Base-by-base conservation (phyloP, 2,329 filamentous ascomycete genomes). In the Fusarium mundagurra region DNA sequence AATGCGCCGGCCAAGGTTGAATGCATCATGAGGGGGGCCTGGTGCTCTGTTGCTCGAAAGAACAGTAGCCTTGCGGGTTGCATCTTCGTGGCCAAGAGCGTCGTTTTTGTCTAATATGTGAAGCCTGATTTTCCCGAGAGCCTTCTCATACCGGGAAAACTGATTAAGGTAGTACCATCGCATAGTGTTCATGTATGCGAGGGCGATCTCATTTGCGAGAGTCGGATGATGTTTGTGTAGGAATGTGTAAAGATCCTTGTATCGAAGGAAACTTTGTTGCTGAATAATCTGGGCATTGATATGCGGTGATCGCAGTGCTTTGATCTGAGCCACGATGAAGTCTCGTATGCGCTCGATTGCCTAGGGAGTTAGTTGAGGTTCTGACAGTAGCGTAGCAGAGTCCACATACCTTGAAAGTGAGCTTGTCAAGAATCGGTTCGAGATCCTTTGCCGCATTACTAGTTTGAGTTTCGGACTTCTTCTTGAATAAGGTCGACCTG, bases 231-330 rank as follows among this genome's bases (percentile, higher is more conserved):
- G 93, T 76, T 90, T 92, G 68, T 94, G 91, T 38, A 99, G 87
- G 80, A 98, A 99, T 11, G 90, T 88, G 82, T 92, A 99, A 0
- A 98, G 85, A 39, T 98, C 95, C 81, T 94, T 97, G 85, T 95
- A 97, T 76, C 90, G 92, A 55, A 98, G 85, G 77, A 99, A 95
- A 68, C 92, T 93, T 80, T 97, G 94, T 79, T 98, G 95, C 81
- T 99, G 96, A 55, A 99, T 95, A 65, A 98, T 93, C 81, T 99
- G 96, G 6, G 96, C 95, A 81, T 99, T 98, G 82, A 98, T 98
- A 78, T 96, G 96, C 20, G 96, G 96, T 33, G 96, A 98, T 64
- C 96, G 91, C 60, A 99, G 86, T 9, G 95, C 94, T 83, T 98
- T 98, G 81, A 99, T 96, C 81, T 98, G 96, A 22, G 94, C 90